Evolutionary conservation across 495 filamentous ascomycete genomes (phyloP), one percentile per base, ranked within the genome.

Genomic region (Penicillium angulare): DNA sequence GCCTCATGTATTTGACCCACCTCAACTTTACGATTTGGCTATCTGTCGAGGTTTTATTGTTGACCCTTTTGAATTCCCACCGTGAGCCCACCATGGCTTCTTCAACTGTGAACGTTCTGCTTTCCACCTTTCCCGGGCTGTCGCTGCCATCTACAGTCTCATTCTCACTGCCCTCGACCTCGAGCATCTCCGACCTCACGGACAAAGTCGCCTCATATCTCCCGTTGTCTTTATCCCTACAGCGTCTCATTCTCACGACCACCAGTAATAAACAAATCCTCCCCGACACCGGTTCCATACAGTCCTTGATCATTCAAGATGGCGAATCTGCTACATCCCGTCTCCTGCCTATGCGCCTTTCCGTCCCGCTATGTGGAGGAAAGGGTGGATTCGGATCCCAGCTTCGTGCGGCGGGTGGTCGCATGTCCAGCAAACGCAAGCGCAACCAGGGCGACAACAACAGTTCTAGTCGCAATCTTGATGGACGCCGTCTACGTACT

Each of bases 351-450:
- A 80, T 97, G 8, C 89, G 90, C 38, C 80, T 97, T 21, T 83
- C 83, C 13, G 73, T 83, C 6, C 76, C 87, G 8, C 72, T 96
- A 32, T 85, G 83, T 59, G 93, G 93, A 63, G 93, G 93, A 59
- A 98, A 98, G 64, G 93, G 93, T 65, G 93, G 93, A 48, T 98
- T 98, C 69, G 93, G 93, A 55, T 96, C 91, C 5, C 95, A 97
- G 68, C 85, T 98, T 22, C 90, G 93, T 64, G 93, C 93, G 4
- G 93, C 93, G 12, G 93, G 93, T 63, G 93, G 93, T 13, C 93
- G 93, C 72, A 98, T 98, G 93, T 93, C 90, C 1, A 88, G 84
- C 5, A 91, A 89, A 67, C 88, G 89, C 64, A 96, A 96, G 79
- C 85, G 84, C 68, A 80, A 89, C 50, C 80, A 87, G 57, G 88